These are phyloP conservation scores for Hypoxylon trugodes DNA, from an alignment of 495 filamentous ascomycete genomes.

Conservation along the genomic window DNA sequence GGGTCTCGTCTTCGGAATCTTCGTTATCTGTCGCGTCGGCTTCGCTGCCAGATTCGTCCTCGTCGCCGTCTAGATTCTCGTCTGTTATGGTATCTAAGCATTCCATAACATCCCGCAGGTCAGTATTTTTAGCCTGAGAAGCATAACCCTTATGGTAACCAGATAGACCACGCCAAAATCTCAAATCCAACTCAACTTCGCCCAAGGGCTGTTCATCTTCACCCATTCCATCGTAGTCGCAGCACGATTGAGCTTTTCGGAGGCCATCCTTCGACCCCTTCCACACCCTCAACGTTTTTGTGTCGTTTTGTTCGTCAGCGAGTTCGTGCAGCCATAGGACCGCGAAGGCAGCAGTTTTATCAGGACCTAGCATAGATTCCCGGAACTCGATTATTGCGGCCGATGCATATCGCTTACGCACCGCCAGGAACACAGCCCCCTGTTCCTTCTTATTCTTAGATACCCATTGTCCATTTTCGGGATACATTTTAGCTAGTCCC, in stretches of 20 bases:
- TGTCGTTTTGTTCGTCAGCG: slow-evolving; percentile 67
- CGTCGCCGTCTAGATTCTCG: slow-evolving; percentile 54
- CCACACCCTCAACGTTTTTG: slow-evolving; percentile 64
- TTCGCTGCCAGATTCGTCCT: slow-evolving; percentile 46
- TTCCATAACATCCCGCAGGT: slow-evolving; percentile 67
- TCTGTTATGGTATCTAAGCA: slow-evolving; percentile 68
- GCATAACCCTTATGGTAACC: slow-evolving; percentile 64
- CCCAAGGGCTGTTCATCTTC: slow-evolving; percentile 61
- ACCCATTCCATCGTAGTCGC: slow-evolving; percentile 49
- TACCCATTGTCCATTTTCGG: slow-evolving; percentile 47
- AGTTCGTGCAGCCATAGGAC: slow-evolving; percentile 73
- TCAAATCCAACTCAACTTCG: slow-evolving; percentile 61
- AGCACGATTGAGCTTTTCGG: slow-evolving; percentile 50
- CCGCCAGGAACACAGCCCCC: slow-evolving; percentile 61
- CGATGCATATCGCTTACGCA: slow-evolving; percentile 68
- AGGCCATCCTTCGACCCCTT: slow-evolving; percentile 58
- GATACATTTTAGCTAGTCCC: slow-evolving; percentile 62
- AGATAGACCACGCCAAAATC: slow-evolving; percentile 65
- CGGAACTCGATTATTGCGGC: slow-evolving; percentile 69
- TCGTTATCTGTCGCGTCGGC: slow-evolving; percentile 40
- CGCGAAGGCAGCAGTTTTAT: slow-evolving; percentile 67
- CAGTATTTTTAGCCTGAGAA: slow-evolving; percentile 51
- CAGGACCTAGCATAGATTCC: slow-evolving; percentile 55
- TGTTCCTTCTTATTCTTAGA: slow-evolving; percentile 47
- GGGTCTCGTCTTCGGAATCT: slow-evolving; percentile 41